Evolutionary conservation across 2,329 filamentous ascomycete species (phyloP).

Genomic region (Furcasterigmium furcatum): DNA sequence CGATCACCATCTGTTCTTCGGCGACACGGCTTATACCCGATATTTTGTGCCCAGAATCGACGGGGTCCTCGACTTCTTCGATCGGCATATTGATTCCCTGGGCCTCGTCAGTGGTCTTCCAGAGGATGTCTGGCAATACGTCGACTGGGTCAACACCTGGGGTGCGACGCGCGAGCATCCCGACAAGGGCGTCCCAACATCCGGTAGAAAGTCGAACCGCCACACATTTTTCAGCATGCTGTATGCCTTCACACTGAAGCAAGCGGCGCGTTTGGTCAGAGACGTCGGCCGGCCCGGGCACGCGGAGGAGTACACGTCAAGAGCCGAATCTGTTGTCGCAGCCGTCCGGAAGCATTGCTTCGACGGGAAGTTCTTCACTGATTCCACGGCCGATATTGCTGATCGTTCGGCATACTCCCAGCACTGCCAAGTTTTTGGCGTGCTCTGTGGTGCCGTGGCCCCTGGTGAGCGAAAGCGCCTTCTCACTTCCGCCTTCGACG

Average conservation of each 20-base stretch:
- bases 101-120: constrained; percentile 13
- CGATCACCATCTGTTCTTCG: constrained; percentile 31
- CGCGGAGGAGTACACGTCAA: constrained; percentile 22
- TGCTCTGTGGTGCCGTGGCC: constrained; percentile 23
- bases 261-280: constrained; percentile 24
- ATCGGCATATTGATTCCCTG: constrained; percentile 8
- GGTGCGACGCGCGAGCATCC: too few species aligned
- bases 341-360: constrained; percentile 25
- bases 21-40: constrained; percentile 22
- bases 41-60: constrained; percentile 26
- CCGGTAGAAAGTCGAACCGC: constrained; percentile 27
- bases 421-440: constrained; percentile 31
- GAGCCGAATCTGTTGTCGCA: constrained; percentile 16
- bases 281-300: constrained; percentile 26
- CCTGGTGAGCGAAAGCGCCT: constrained; percentile 10
- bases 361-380: constrained; percentile 26
- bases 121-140: constrained; percentile 27
- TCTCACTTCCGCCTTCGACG: constrained; percentile 10
- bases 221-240: constrained; percentile 23
- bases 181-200: constrained; percentile 34
- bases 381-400: constrained; percentile 25
- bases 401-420: constrained; percentile 24
- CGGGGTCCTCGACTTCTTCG: constrained; percentile 27
- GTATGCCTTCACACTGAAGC: constrained; percentile 30
- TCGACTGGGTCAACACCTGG: constrained; percentile 27